phyloP scores from a whole-genome alignment of 345 rosid genomes.

The Salix brachista region DNA sequence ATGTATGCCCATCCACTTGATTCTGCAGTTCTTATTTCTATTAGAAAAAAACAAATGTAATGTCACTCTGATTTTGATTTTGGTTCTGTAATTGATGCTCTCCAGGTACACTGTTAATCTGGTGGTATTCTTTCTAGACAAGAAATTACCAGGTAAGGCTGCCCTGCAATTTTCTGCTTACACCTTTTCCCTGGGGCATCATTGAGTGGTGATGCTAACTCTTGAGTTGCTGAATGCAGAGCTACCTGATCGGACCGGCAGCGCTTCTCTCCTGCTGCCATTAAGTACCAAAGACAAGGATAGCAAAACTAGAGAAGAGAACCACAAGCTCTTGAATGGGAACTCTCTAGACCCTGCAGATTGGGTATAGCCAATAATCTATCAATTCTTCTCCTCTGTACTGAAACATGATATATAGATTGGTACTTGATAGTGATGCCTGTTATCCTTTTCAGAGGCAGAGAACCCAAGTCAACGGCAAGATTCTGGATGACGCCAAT shows the following conservation, averaged over 20 bases:
- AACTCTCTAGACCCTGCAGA: slow-evolving; percentile 78
- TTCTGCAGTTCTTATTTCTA: background rate
- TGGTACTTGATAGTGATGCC: background rate
- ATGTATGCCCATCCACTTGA: slow-evolving; percentile 1
- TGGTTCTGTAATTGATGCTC: slow-evolving; percentile 3
- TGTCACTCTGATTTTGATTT: slow-evolving; percentile 6
- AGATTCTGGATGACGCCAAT: slow-evolving; percentile 65
- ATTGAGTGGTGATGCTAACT: slow-evolving; percentile 12
- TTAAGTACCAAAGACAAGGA: slow-evolving; percentile 63
- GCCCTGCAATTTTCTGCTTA: background rate
- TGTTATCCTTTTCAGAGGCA: slow-evolving; percentile 46
- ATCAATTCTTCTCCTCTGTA: background rate
- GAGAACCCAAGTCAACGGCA: slow-evolving; percentile 79
- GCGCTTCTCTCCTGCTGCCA: slow-evolving; percentile 57
- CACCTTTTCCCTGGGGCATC: background rate
- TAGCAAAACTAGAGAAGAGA: slow-evolving; percentile 73
- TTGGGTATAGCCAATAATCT: slow-evolving; percentile 47
- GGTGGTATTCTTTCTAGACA: slow-evolving; percentile 91
- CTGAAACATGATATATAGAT: background rate
- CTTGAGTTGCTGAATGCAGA: slow-evolving; percentile 45
- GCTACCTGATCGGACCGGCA: slow-evolving; percentile 68
- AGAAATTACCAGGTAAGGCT: slow-evolving; percentile 88
- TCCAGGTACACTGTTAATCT: slow-evolving; percentile 91
- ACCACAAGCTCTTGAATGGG: slow-evolving; percentile 91
- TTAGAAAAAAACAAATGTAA: background rate